These are phyloP conservation scores for Cytospora chrysosperma DNA, from an alignment of 2,329 filamentous ascomycete species.

Conservation along the genomic window DNA sequence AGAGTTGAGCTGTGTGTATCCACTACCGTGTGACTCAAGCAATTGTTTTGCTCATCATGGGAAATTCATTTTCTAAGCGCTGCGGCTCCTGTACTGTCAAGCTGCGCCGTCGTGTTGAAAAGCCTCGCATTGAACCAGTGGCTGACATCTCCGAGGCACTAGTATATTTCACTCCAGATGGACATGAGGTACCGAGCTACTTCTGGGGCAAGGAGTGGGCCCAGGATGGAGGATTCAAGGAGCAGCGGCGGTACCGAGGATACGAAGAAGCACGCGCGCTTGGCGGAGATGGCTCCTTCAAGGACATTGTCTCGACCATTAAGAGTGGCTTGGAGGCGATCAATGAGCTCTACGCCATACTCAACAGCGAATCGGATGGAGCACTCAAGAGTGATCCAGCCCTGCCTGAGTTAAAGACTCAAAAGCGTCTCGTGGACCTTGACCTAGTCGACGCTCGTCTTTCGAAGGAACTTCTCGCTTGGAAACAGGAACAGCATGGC, in stretches of 20 bases:
- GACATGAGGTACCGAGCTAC: not conserved
- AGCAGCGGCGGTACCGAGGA: constrained; percentile 5
- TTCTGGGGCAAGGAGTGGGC: constrained; percentile 12
- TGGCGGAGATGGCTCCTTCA: not conserved
- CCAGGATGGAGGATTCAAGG: constrained; percentile 2
- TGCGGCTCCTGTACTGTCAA: not conserved
- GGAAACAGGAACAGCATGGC: constrained; percentile 1
- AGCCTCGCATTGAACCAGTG: constrained; percentile 4
- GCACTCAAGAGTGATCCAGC: not conserved
- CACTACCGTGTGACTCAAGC: not conserved
- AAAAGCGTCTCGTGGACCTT: not conserved
- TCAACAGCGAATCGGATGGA: not conserved
- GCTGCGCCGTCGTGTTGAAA: not conserved
- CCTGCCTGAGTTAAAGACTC: not conserved
- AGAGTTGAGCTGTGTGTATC: not conserved
- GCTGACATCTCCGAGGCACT: constrained; percentile 3
- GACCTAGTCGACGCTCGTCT: not conserved
- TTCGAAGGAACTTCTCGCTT: not conserved
- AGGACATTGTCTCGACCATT: not conserved
- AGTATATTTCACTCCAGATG: not conserved
- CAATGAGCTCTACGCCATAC: not conserved
- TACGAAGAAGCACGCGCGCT: constrained; percentile 12
- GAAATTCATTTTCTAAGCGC: not conserved
- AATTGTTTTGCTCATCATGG: not conserved
- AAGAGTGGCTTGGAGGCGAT: not conserved